Evolutionary conservation across 352 stramenopile genomes (phyloP), one percentile per base, ranked within the genome.

Genomic region (Blastocystis sp.): DNA sequence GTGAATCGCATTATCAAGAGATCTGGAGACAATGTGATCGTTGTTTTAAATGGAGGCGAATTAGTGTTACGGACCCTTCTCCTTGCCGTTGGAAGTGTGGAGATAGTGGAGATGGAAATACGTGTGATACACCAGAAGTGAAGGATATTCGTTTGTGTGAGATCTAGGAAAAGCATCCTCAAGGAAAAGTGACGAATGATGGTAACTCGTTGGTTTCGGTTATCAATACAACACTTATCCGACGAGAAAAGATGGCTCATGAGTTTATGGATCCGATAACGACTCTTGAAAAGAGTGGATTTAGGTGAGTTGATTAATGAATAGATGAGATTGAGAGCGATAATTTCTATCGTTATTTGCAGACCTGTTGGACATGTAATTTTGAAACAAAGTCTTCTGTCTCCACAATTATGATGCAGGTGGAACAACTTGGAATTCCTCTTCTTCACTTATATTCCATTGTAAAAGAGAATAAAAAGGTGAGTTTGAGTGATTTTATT

Each of bases 41-140:
- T 24, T 87, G 77, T 87, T 42, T 87, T 21, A 87, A 87, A 54
- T 87, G 77, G 54, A 51, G 77, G 21, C 35, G 51, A 4, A 27
- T 87, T n/a, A 42, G 11, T 19, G 16, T 29, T 21, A 32, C 16
- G 14, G 39, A 39, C 2, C 54, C 37, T 24, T 7, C 16, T 24
- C 71, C 51, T 1, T 65, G 32, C 51, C 46, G 43, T 32, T 83
- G 71, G 71, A 65, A n/a, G 9, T 83, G 71, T 37, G 71, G 71
- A 14, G 71, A 83, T 24, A 54, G 51, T 24, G 46, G 35, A 5
- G n/a, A 32, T 39, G 19, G 21, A 12, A 51, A 49, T 5, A 46
- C 43, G 5, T 83, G 71, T 21, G 51, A 83, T 21, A 83, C 52
- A n/a, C 71, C 71, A 1, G 71, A 83, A 21, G 51, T 29, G 16